Base-by-base conservation (phyloP, 2,329 filamentous ascomycete species). In the Dactylellina leptospora region DNA sequence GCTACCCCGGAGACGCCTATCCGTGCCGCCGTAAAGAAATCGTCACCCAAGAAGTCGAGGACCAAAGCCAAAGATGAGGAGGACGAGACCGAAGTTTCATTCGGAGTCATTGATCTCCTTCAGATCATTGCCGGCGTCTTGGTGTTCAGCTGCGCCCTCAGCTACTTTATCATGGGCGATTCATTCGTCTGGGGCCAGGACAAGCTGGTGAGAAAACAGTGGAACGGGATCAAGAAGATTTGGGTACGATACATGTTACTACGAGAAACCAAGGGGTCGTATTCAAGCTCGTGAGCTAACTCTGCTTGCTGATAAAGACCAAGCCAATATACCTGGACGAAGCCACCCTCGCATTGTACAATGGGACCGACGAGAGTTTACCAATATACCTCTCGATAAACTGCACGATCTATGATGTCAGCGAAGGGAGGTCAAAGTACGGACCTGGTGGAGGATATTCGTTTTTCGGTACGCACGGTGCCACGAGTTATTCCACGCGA, bases 321-420 rank as follows among this genome's bases (percentile, higher is more conserved):
- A 82, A 83, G 2, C 90, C 91, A 11, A 74, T 90, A 54, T 82
- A 85, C 78, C 84, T 97, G 38, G 96, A 92, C 0, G 89, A 90
- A 63, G 82, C 84, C 18, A 84, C 97, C 79, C 88, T 99, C 51
- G 80, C 85, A 47, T 79, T 82, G 54, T 96, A 90, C 84, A 88
- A 96, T 81, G 96, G 95, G 81, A 85, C 82, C 66, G 88, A 96
- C 80, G 82, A 87, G 8, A 79, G 81, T 5, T 87, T 89, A 70
- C 95, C 95, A 4, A 87, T 97, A 79, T 96, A 96, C 82, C 85
- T 99, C 62, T 92, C 92, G 74, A 87, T 99, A 77, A 93, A 95
- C 82, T 89, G 90, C 78, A 90, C 87, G 66, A 90, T 96, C 81
- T 95, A 90, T 84, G 91, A 96, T 80, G 91, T 96, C 40, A 86